Percentiles rank a stretch among this genome's conserved stretches.
Conservation (phyloP, 257 asterid species). For the Cruciata laevipes region DNA sequence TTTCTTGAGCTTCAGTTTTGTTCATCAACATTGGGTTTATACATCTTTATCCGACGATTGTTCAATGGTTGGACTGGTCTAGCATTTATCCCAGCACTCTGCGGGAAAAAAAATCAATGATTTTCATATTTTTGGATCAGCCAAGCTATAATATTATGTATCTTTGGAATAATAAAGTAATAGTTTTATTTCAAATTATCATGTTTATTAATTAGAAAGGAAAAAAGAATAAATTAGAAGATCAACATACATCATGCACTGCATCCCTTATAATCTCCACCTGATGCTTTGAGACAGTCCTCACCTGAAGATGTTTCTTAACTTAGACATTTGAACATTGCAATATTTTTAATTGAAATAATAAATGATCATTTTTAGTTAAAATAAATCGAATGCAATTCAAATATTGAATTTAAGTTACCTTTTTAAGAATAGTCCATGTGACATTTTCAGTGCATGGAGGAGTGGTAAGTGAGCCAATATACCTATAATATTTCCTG, state of each 20-base stretch:
- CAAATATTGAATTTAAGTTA: slow-evolving; percentile 6
- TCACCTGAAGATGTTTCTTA: slow-evolving; percentile 30
- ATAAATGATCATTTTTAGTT: too few relatives aligned
- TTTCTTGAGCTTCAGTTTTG: slow-evolving; percentile 8
- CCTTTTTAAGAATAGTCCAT: slow-evolving; percentile 53
- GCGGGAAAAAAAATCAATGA: neutral
- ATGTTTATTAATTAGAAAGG: too few relatives aligned
- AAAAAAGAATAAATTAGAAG: too few relatives aligned
- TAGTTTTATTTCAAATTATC: too few relatives aligned
- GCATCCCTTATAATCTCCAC: slow-evolving; percentile 47
- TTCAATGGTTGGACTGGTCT: slow-evolving; percentile 51
- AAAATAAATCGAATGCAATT: too few relatives aligned
- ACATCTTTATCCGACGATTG: slow-evolving; percentile 33
- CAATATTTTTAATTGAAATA: too few relatives aligned
- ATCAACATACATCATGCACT: slow-evolving; percentile 43
- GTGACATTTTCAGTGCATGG: slow-evolving; percentile 51
- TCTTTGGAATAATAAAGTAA: too few relatives aligned
- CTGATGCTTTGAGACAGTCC: slow-evolving; percentile 16
- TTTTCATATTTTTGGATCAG: too few relatives aligned
- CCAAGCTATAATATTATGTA: too few relatives aligned
- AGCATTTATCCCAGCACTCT: slow-evolving; percentile 42
- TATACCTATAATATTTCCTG: slow-evolving; percentile 45
- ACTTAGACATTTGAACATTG: neutral
- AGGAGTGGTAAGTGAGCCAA: slow-evolving; percentile 65
- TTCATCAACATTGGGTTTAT: slow-evolving; percentile 26